Conservation (phyloP, 2,329 filamentous ascomycete genomes). For the Sporothrix humicola region DNA sequence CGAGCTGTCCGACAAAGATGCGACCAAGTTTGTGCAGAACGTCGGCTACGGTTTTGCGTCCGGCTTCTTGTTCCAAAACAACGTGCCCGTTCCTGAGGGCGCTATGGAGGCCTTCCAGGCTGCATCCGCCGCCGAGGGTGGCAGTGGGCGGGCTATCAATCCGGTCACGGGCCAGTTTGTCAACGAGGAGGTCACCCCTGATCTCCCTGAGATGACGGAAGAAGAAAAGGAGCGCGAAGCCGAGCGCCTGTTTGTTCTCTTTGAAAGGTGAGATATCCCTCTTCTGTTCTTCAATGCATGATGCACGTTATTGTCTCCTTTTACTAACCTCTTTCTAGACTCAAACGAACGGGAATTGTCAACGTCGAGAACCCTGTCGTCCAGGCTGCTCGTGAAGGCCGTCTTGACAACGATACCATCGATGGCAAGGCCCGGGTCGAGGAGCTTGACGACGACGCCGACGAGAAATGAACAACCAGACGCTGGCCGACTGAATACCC, state of each 20-base stretch:
- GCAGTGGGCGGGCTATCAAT: slow-evolving; percentile 61
- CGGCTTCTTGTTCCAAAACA: slow-evolving; percentile 84
- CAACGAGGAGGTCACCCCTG: slow-evolving; percentile 66
- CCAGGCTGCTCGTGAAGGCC: slow-evolving; percentile 69
- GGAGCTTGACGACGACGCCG: slow-evolving; percentile 46
- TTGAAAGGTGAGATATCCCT: slow-evolving; percentile 68
- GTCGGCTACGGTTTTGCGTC: slow-evolving; percentile 95
- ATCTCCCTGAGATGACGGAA: slow-evolving; percentile 77
- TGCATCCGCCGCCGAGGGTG: slow-evolving; percentile 28
- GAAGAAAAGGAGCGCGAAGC: slow-evolving; percentile 94
- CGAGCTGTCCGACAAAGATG: slow-evolving; percentile 81
- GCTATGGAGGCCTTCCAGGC: slow-evolving; percentile 41
- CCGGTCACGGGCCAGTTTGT: slow-evolving; percentile 86
- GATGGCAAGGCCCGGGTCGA: slow-evolving; percentile 60
- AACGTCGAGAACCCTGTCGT: slow-evolving; percentile 80
- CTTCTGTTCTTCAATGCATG: background rate
- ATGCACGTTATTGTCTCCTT: background rate
- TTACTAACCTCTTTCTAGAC: slow-evolving; percentile 44
- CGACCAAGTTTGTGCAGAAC: slow-evolving; percentile 81
- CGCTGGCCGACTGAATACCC: background rate
- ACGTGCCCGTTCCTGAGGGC: slow-evolving; percentile 74
- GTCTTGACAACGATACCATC: slow-evolving; percentile 67
- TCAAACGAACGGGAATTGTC: slow-evolving; percentile 77
- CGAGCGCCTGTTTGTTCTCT: slow-evolving; percentile 85
- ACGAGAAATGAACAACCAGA: background rate